Evolutionary conservation across 2,329 filamentous ascomycete species (phyloP).

Genomic region (Metarhizium album): DNA sequence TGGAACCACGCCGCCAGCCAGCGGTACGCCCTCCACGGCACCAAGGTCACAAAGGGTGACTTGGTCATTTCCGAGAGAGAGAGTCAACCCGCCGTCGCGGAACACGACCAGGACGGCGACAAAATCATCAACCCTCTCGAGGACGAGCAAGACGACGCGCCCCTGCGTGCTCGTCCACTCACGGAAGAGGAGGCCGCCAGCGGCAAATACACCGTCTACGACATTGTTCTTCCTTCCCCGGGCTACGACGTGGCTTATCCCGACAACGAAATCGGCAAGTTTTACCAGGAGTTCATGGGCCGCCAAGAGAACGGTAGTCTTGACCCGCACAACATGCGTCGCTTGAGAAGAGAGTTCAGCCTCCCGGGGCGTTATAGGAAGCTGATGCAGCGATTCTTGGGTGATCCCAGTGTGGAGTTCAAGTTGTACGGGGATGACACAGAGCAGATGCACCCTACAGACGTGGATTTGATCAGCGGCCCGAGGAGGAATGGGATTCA

Average conservation of each 20-base stretch:
- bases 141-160: slow-evolving; percentile 31
- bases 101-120: slow-evolving; percentile 45
- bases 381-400: slow-evolving; percentile 61
- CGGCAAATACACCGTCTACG: slow-evolving; percentile 70
- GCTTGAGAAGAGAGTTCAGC: slow-evolving; percentile 77
- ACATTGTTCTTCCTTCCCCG: slow-evolving; percentile 84
- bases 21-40: slow-evolving; percentile 67
- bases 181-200: slow-evolving; percentile 67
- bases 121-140: slow-evolving; percentile 32
- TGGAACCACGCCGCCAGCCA: slow-evolving; percentile 83
- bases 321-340: slow-evolving; percentile 78
- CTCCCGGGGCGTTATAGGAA: slow-evolving; percentile 84
- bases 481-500: slow-evolving; percentile 13
- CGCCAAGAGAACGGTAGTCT: slow-evolving; percentile 65
- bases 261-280: slow-evolving; percentile 68
- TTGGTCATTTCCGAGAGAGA: slow-evolving; percentile 51
- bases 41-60: slow-evolving; percentile 69
- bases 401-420: slow-evolving; percentile 55
- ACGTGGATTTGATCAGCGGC: slow-evolving; percentile 57
- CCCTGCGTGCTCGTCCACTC: slow-evolving; percentile 56
- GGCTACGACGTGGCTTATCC: slow-evolving; percentile 88
- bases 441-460: slow-evolving; percentile 82
- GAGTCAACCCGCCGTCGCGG: slow-evolving; percentile 16
- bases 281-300: slow-evolving; percentile 80
- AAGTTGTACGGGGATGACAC: slow-evolving; percentile 58